These are phyloP conservation scores for Leptodermis oblonga DNA, from an alignment of 257 asterid species.

Conservation along the genomic window DNA sequence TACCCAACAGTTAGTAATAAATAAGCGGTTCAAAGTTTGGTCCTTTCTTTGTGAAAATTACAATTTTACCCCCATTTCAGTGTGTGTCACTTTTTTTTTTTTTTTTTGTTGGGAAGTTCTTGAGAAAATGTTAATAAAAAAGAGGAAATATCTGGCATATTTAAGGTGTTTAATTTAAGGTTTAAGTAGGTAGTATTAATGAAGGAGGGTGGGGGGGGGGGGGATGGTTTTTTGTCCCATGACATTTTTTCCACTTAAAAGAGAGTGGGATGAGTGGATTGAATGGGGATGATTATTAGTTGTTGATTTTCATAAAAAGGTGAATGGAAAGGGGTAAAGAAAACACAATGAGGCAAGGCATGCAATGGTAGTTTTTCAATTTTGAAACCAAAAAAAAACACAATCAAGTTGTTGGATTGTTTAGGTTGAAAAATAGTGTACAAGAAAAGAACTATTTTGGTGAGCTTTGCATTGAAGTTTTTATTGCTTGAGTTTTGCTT, in stretches of 20 bases:
- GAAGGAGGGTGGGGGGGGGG: too few relatives aligned
- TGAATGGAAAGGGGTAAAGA: not conserved
- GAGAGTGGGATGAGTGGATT: not conserved
- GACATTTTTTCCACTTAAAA: not conserved
- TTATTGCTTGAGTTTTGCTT: too few relatives aligned
- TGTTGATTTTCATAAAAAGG: not conserved
- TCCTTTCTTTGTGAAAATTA: not conserved
- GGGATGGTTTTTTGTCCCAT: too few relatives aligned
- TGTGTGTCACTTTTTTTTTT: not conserved
- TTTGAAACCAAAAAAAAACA: not conserved
- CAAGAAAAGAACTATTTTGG: too few relatives aligned
- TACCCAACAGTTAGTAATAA: too few relatives aligned
- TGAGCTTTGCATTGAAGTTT: not conserved
- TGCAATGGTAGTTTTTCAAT: not conserved
- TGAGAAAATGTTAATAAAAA: not conserved
- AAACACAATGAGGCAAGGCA: not conserved
- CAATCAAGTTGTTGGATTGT: not conserved
- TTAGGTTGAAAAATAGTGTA: not conserved
- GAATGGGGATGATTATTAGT: not conserved
- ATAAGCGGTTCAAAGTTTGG: too few relatives aligned
- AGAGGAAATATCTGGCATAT: not conserved
- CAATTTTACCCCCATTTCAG: not conserved
- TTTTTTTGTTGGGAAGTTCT: not conserved
- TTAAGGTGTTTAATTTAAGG: not conserved
- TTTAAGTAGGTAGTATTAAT: constrained; percentile 6